phyloP scores from a whole-genome alignment of 345 rosid genomes.

The Pistacia atlantica region DNA sequence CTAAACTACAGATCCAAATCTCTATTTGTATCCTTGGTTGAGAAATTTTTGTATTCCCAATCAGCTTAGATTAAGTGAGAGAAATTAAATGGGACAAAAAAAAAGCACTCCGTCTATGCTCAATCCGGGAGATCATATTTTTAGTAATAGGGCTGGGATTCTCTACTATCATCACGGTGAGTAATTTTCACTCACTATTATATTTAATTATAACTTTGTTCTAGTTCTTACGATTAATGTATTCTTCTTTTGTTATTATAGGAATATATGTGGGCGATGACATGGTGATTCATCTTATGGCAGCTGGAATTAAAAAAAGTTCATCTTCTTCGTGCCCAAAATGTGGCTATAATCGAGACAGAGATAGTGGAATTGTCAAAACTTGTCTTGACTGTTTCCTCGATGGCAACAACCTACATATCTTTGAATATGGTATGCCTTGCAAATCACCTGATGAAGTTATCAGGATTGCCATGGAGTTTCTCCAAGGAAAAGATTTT shows the following conservation, averaged over 20 bases:
- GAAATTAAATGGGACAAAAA: not conserved
- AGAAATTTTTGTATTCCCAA: too few relatives aligned
- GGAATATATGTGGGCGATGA: not conserved
- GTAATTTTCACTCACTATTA: not conserved
- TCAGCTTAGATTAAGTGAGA: too few relatives aligned
- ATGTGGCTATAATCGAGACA: not conserved
- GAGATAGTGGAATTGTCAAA: not conserved
- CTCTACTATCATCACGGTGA: not conserved
- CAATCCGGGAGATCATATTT: not conserved
- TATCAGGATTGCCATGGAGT: not conserved
- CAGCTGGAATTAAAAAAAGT: not conserved
- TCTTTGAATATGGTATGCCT: not conserved
- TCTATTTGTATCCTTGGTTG: too few relatives aligned
- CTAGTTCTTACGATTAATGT: not conserved
- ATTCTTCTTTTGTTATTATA: too few relatives aligned
- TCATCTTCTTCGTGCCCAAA: not conserved
- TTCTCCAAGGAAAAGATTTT: not conserved
- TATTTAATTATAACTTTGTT: not conserved
- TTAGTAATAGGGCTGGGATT: not conserved
- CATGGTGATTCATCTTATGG: not conserved
- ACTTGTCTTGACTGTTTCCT: constrained; percentile 15
- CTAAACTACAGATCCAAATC: not conserved
- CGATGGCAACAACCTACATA: not conserved
- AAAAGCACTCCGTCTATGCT: not conserved
- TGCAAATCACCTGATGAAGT: not conserved